phyloP scores from a whole-genome alignment of 2,329 filamentous ascomycete genomes.

The Rosellinia necatrix region DNA sequence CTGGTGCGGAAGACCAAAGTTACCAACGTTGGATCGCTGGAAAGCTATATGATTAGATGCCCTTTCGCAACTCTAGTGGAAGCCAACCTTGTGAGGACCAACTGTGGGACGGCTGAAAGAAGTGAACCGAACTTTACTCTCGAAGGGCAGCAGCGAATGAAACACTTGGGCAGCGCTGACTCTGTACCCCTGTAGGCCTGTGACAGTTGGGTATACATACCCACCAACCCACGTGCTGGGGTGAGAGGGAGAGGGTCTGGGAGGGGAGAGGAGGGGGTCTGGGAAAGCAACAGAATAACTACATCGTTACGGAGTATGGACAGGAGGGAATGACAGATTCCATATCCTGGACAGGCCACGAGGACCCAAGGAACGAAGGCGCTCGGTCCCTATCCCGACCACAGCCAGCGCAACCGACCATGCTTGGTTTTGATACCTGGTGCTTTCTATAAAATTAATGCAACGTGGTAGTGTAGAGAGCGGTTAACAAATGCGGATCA shows the following conservation, averaged over 20 bases:
- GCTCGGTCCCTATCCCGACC: constrained; percentile 23
- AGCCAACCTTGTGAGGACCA: neutral
- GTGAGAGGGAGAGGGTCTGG: neutral
- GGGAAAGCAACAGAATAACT: too few relatives aligned
- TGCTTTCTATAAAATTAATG: constrained; percentile 7
- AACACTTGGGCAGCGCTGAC: neutral
- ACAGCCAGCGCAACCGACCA: constrained; percentile 13
- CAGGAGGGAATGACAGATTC: constrained; percentile 13
- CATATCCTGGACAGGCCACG: constrained; percentile 26
- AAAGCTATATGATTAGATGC: neutral
- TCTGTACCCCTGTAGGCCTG: neutral
- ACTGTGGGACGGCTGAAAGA: neutral
- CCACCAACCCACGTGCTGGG: neutral
- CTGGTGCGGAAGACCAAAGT: neutral
- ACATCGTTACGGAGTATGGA: too few relatives aligned
- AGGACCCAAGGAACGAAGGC: constrained; percentile 9
- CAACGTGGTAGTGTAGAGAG: neutral
- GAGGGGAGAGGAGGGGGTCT: too few relatives aligned
- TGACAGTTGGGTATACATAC: neutral
- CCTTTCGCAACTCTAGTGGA: neutral
- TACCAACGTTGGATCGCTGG: neutral
- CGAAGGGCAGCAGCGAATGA: neutral
- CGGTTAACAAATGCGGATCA: neutral
- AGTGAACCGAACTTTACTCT: neutral
- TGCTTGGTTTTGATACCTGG: constrained; percentile 9